Conservation (phyloP, 768 basidiomycete species). For the Psilocybe sp. region DNA sequence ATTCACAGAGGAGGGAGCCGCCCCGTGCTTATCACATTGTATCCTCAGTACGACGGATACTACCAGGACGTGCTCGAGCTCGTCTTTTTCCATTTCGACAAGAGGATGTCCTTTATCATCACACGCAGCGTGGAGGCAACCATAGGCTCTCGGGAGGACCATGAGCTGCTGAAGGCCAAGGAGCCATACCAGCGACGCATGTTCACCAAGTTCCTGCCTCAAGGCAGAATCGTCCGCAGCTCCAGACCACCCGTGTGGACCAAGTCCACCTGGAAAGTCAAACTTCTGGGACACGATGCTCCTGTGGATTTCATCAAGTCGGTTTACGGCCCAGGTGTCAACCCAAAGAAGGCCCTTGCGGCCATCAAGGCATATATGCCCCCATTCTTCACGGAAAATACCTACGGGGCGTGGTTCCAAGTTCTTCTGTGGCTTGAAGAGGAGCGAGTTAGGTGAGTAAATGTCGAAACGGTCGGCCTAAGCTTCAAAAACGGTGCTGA, state of each 20-base stretch:
- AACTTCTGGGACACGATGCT: constrained; percentile 27
- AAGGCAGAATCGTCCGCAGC: constrained; percentile 29
- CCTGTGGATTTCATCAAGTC: constrained; percentile 29
- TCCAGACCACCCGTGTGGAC: constrained; percentile 38
- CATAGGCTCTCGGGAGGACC: constrained; percentile 47
- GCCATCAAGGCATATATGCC: constrained; percentile 35
- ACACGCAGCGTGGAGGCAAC: constrained; percentile 42
- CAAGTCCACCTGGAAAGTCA: constrained; percentile 30
- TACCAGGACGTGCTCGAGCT: constrained; percentile 49
- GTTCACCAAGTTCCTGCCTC: constrained; percentile 21
- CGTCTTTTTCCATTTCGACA: constrained; percentile 34
- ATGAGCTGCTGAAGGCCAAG: constrained; percentile 42
- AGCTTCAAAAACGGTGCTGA: constrained; percentile 4
- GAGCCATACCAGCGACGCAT: constrained; percentile 37
- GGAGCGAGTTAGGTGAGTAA: constrained; percentile 39
- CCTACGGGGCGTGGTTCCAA: constrained; percentile 45
- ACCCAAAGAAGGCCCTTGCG: constrained; percentile 13
- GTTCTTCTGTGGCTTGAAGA: constrained; percentile 49
- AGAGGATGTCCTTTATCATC: constrained; percentile 41
- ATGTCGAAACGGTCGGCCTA: too few species aligned
- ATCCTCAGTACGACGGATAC: constrained; percentile 36
- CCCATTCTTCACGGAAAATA: constrained; percentile 26
- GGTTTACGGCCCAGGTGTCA: constrained; percentile 20
- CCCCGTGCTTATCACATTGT: constrained; percentile 28
- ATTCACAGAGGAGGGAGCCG: constrained; percentile 21